These are phyloP conservation scores for Phaeosphaeria sp. DNA, from an alignment of 2,329 filamentous ascomycete genomes.

Conservation along the genomic window DNA sequence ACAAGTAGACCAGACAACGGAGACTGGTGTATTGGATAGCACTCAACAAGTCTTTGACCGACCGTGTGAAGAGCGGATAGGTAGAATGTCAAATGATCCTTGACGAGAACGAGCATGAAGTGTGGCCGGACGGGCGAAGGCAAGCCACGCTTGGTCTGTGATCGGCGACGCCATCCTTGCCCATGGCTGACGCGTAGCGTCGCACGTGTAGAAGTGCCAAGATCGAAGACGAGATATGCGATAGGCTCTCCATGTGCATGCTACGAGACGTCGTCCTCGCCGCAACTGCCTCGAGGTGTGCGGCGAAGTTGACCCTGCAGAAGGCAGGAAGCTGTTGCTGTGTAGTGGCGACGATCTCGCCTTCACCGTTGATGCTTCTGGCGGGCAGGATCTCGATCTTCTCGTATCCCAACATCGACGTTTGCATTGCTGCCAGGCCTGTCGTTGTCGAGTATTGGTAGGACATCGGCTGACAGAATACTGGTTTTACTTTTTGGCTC, in stretches of 20 bases:
- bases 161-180: neutral
- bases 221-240: neutral
- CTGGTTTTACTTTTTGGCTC: neutral
- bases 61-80: neutral
- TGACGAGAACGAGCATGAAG: neutral
- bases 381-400: neutral
- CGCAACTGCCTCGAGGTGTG: neutral
- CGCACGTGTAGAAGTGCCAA: neutral
- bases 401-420: neutral
- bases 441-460: neutral
- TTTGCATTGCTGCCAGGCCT: neutral
- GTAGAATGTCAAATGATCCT: neutral
- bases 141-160: neutral
- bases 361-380: neutral
- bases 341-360: neutral
- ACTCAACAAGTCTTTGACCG: neutral
- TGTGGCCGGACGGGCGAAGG: neutral
- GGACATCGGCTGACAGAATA: neutral
- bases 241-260: neutral
- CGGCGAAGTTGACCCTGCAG: neutral
- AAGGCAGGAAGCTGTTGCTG: neutral
- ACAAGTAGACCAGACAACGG: neutral
- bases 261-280: neutral
- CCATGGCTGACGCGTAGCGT: neutral
- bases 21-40: neutral